These are phyloP conservation scores for Penicillium diatomitis DNA, from an alignment of 495 filamentous ascomycete species.

Conservation along the genomic window DNA sequence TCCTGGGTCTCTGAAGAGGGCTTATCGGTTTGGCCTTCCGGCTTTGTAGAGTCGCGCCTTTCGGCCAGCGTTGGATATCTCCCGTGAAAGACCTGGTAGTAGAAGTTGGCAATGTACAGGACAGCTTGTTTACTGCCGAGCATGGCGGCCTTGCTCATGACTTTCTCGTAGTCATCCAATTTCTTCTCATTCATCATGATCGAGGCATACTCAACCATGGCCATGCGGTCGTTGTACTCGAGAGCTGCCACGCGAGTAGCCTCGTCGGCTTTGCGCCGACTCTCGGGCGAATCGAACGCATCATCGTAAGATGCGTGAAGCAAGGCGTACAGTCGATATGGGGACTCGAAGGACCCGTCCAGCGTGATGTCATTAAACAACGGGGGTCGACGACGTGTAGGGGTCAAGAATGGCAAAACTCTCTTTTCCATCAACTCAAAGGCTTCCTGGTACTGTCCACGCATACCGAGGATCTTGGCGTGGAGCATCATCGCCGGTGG, in stretches of 20 bases:
- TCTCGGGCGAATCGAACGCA: neutral
- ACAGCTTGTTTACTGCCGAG: constrained; percentile 19
- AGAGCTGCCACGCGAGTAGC: constrained; percentile 17
- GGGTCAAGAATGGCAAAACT: constrained; percentile 13
- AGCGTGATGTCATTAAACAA: constrained; percentile 9
- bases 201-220: constrained; percentile 20
- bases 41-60: neutral
- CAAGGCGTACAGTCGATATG: constrained; percentile 20
- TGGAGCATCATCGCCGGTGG: constrained; percentile 25
- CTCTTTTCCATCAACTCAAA: constrained; percentile 15
- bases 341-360: constrained; percentile 5
- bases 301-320: constrained; percentile 8
- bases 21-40: neutral
- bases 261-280: constrained; percentile 4
- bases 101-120: constrained; percentile 30
- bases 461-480: constrained; percentile 18
- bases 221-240: constrained; percentile 23
- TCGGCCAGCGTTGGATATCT: constrained; percentile 17
- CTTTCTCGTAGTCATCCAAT: constrained; percentile 26
- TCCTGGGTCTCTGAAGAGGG: no score
- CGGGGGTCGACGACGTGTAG: neutral
- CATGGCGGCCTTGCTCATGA: constrained; percentile 26
- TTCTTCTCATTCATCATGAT: constrained; percentile 14
- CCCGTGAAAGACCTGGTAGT: constrained; percentile 24
- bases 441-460: constrained; percentile 13